Conservation (phyloP, 805 yeast species). For the Saccharomycopsis guyanensis region DNA sequence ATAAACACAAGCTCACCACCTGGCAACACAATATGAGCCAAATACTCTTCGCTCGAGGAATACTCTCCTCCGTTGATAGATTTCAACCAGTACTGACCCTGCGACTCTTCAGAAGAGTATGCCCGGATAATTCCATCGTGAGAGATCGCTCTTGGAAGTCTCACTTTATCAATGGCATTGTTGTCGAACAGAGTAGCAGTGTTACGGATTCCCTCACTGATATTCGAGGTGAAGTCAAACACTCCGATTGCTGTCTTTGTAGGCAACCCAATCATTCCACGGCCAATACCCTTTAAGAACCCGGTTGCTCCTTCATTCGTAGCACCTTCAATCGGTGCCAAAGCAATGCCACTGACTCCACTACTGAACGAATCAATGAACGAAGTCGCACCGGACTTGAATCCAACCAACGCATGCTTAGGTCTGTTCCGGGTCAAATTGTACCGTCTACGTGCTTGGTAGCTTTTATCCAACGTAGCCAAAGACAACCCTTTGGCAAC, state of each 20-base stretch:
- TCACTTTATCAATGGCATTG: constrained; percentile 66
- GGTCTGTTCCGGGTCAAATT: constrained; percentile 73
- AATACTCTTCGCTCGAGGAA: constrained; percentile 55
- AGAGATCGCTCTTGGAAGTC: constrained; percentile 73
- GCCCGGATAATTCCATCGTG: constrained; percentile 69
- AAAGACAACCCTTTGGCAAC: constrained; percentile 89
- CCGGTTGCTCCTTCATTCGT: constrained; percentile 85
- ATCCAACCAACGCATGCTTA: constrained; percentile 75
- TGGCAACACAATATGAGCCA: constrained; percentile 79
- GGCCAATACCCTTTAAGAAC: constrained; percentile 88
- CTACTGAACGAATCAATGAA: constrained; percentile 80
- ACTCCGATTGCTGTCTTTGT: constrained; percentile 95
- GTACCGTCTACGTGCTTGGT: constrained; percentile 73
- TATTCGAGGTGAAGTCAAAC: constrained; percentile 84
- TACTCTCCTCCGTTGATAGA: constrained; percentile 73
- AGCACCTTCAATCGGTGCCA: constrained; percentile 88
- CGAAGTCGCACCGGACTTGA: constrained; percentile 81
- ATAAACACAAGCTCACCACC: constrained; percentile 74
- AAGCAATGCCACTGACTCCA: constrained; percentile 85
- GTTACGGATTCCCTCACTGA: constrained; percentile 88
- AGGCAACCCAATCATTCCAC: constrained; percentile 91
- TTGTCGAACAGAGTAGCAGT: constrained; percentile 86
- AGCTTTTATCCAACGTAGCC: constrained; percentile 78
- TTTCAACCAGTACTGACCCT: constrained; percentile 91
- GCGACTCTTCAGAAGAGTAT: constrained; percentile 74